phyloP scores from a whole-genome alignment of 345 rosid genomes.

The Pugionium cornutum region DNA sequence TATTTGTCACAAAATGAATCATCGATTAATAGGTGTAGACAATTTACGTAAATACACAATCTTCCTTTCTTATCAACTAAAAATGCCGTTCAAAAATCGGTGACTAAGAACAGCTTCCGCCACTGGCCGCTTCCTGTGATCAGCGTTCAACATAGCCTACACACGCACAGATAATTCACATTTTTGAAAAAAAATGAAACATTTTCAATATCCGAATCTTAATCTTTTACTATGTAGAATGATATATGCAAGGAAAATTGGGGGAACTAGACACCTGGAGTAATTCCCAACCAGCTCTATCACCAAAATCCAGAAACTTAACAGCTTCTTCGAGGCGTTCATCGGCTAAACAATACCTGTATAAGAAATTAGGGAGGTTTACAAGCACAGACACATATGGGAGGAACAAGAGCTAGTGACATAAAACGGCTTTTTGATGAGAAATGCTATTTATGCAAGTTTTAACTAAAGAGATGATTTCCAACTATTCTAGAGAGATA shows the following conservation, averaged over 20 bases:
- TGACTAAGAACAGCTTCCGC: conserved; percentile 80
- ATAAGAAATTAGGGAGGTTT: conserved; percentile 2
- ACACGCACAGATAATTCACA: conserved; percentile 8
- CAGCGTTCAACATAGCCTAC: conserved; percentile 85
- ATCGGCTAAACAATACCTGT: conserved; percentile 93
- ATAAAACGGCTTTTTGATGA: not conserved
- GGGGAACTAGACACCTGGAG: conserved; percentile 59
- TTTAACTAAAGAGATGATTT: not conserved
- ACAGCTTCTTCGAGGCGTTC: conserved; percentile 82
- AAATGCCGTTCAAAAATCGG: conserved; percentile 56
- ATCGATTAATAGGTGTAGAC: conserved; percentile 2
- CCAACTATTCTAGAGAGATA: not conserved
- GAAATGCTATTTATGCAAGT: not conserved
- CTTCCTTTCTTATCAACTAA: conserved; percentile 39
- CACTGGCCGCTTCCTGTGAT: conserved; percentile 71
- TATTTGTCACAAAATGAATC: too few species aligned
- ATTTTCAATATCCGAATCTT: too few species aligned
- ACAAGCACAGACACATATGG: conserved; percentile 10
- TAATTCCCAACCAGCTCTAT: conserved; percentile 88
- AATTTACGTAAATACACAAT: conserved; percentile 14
- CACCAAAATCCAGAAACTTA: conserved; percentile 76
- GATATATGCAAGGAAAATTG: too few species aligned
- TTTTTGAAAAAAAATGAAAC: not conserved
- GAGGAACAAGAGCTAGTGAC: not conserved
- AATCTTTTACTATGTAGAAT: too few species aligned